phyloP scores from a whole-genome alignment of 441 rosid genomes.

The Gossypium lobatum region DNA sequence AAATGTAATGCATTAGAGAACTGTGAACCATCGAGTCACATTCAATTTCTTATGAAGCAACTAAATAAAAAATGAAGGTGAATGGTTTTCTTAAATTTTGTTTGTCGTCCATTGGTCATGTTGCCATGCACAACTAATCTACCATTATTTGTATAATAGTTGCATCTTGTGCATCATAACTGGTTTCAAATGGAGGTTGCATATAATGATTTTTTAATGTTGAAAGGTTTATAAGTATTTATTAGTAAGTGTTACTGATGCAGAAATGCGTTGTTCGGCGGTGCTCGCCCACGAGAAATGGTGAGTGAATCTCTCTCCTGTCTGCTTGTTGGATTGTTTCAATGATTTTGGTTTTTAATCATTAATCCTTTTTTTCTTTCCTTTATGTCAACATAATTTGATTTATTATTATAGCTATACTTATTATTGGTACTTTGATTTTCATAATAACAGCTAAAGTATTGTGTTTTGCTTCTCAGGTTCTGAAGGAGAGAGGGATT shows the following conservation, averaged over 20 bases:
- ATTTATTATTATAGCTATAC: not conserved
- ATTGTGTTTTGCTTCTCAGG: conserved; percentile 36
- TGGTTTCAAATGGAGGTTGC: not conserved
- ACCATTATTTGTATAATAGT: not conserved
- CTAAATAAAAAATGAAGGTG: too few species aligned
- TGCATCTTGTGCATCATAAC: not conserved
- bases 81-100: too few species aligned
- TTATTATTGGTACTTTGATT: not conserved
- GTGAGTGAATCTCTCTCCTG: conserved; percentile 36
- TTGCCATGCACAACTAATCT: too few species aligned
- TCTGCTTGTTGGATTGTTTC: conserved; percentile 13
- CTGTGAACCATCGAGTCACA: too few species aligned
- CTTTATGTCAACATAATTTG: not conserved
- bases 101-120: too few species aligned
- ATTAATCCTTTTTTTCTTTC: not conserved
- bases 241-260: conserved; percentile 23
- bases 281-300: conserved; percentile 79
- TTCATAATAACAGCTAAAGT: not conserved
- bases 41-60: too few species aligned
- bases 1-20: not conserved
- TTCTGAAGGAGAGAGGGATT: conserved; percentile 64
- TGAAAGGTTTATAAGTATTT: conserved; percentile 5
- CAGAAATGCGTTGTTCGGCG: conserved; percentile 75
- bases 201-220: not conserved
- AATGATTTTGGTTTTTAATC: not conserved